A percentile compares a stretch with the other conserved stretches of the same genome.
Evolutionary conservation across 2,329 filamentous ascomycete genomes (phyloP).

Genomic region (Ascochyta fabae): DNA sequence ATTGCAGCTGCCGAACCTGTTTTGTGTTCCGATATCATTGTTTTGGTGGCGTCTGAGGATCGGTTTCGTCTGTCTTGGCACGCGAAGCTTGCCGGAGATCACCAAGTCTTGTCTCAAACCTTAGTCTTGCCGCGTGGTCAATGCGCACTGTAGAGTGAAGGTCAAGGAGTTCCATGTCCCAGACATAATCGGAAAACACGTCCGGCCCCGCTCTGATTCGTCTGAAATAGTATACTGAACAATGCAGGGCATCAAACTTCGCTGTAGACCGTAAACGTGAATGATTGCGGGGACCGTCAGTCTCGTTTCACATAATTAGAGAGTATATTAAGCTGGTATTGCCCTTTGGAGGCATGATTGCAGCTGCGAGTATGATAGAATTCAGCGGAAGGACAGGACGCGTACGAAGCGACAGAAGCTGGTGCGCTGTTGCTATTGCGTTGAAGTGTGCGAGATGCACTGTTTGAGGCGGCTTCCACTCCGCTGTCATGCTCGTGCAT

Average conservation of each 20-base stretch:
- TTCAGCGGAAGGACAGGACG: background rate
- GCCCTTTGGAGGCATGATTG: background rate
- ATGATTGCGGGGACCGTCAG: background rate
- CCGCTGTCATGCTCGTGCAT: constrained; percentile 5
- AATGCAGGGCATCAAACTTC: constrained; percentile 2
- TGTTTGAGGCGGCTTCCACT: background rate
- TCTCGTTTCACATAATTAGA: background rate
- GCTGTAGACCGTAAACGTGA: background rate
- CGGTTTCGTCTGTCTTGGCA: constrained; percentile 43
- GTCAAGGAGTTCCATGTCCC: background rate
- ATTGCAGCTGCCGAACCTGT: constrained; percentile 21
- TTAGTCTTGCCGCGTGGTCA: constrained; percentile 13
- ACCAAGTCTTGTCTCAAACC: constrained; percentile 27
- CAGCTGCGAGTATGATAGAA: background rate
- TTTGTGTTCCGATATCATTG: constrained; percentile 35
- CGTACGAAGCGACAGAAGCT: background rate
- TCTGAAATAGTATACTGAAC: background rate
- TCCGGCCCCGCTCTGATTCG: background rate
- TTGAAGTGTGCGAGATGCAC: background rate
- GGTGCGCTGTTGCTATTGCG: background rate
- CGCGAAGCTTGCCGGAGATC: constrained; percentile 32
- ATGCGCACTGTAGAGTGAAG: constrained; percentile 2
- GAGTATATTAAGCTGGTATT: background rate
- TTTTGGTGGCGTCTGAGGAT: constrained; percentile 43
- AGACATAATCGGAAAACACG: background rate